These are phyloP conservation scores for Debaryomyces singareniensis DNA, from an alignment of 1,139 yeast genomes.

Conservation along the genomic window DNA sequence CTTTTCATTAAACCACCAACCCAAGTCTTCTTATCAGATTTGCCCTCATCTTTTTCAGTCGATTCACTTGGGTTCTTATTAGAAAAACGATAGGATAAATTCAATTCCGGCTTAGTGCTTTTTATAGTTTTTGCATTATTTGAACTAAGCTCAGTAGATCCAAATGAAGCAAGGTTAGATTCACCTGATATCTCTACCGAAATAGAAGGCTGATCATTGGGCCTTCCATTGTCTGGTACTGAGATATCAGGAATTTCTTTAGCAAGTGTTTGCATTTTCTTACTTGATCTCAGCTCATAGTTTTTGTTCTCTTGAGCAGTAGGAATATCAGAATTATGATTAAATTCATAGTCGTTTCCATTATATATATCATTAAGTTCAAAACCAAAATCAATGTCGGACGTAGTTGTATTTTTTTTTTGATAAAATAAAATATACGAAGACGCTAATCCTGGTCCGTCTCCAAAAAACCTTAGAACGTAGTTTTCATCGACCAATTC, in stretches of 20 bases:
- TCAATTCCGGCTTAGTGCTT: conserved; percentile 2
- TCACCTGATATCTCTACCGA: not conserved
- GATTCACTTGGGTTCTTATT: not conserved
- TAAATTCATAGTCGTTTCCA: conserved; percentile 21
- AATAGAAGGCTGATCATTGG: not conserved
- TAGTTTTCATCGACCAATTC: conserved; percentile 81
- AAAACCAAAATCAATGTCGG: conserved; percentile 29
- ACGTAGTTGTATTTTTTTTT: conserved; percentile 18
- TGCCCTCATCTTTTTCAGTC: conserved; percentile 1
- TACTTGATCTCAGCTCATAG: conserved; percentile 1
- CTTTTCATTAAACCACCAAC: conserved; percentile 35
- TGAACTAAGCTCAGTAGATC: conserved; percentile 2
- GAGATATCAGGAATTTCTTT: conserved; percentile 4
- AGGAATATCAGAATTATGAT: conserved; percentile 6
- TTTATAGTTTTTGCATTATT: conserved; percentile 1
- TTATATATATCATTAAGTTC: conserved; percentile 25
- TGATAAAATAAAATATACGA: conserved; percentile 83
- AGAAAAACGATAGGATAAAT: too few relatives aligned
- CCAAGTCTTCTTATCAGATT: conserved; percentile 36
- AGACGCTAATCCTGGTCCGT: conserved; percentile 81
- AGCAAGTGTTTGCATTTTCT: conserved; percentile 5
- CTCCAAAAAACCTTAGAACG: conserved; percentile 85
- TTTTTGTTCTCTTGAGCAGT: not conserved
- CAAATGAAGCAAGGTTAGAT: conserved; percentile 2
- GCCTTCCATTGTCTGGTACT: not conserved